Conservation (phyloP, 805 yeast genomes). For the Citeromyces matritensis region DNA sequence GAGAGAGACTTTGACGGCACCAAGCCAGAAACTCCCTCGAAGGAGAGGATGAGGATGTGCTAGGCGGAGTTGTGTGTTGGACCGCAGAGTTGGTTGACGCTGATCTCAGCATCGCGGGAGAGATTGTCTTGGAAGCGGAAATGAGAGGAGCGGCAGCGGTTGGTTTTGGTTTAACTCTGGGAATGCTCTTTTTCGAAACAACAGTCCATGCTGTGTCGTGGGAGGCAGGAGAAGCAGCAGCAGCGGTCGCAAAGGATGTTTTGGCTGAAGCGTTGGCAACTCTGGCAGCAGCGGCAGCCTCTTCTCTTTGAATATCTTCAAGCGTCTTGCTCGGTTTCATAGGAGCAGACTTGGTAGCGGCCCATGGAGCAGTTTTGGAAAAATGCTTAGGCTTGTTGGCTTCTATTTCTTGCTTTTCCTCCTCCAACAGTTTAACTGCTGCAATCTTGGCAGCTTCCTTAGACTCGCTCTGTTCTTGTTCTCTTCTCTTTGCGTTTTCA, state of each 20-base stretch:
- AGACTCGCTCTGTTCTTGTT: slow-evolving; percentile 7
- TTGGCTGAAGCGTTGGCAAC: slow-evolving; percentile 5
- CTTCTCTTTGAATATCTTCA: slow-evolving; percentile 50
- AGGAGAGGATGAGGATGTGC: slow-evolving; percentile 19
- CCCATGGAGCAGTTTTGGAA: slow-evolving; percentile 30
- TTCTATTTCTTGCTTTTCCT: not conserved
- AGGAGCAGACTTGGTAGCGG: slow-evolving; percentile 3
- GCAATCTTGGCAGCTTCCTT: slow-evolving; percentile 7
- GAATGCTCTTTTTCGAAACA: slow-evolving; percentile 20
- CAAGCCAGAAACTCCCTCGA: slow-evolving; percentile 55
- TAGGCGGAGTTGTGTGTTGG: slow-evolving; percentile 2
- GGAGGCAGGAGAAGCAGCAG: slow-evolving; percentile 6
- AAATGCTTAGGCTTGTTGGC: slow-evolving; percentile 11
- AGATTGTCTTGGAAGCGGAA: slow-evolving; percentile 11
- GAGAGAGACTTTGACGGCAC: slow-evolving; percentile 55
- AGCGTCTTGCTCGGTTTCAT: slow-evolving; percentile 29
- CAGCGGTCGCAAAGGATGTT: slow-evolving; percentile 8
- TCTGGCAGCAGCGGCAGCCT: slow-evolving; percentile 21
- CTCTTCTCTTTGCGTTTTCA: slow-evolving; percentile 18
- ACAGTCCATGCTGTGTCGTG: slow-evolving; percentile 19
- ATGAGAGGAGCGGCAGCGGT: slow-evolving; percentile 13
- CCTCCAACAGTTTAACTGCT: slow-evolving; percentile 3
- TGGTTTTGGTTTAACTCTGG: slow-evolving; percentile 9
- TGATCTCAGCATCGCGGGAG: slow-evolving; percentile 2
- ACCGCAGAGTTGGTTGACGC: slow-evolving; percentile 8